Percentiles rank a stretch among this genome's conserved stretches.
Evolutionary conservation across 106 monocot genomes (phyloP).

Genomic region (Platanthera guangdongensis): DNA sequence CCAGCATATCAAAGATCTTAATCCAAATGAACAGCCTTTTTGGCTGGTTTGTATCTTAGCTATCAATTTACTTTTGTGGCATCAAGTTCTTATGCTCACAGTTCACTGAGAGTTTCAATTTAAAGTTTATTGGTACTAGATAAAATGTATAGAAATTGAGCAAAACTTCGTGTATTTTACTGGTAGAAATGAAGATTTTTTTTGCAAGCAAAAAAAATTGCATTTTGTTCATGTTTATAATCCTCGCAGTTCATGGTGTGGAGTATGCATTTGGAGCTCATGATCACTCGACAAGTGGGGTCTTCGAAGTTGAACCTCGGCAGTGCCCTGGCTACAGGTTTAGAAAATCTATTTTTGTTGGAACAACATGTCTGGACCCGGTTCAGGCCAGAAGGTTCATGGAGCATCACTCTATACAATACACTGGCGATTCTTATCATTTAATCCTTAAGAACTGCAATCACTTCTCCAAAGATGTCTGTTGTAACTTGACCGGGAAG

Average conservation of each 20-base stretch:
- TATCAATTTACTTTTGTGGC: no score
- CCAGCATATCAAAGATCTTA: no score
- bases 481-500: slow-evolving; percentile 47
- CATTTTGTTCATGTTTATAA: slow-evolving; percentile 6
- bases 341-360: slow-evolving; percentile 43
- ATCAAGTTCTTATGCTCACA: no score
- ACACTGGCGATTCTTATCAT: slow-evolving; percentile 55
- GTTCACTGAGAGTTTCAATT: no score
- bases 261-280: slow-evolving; percentile 73
- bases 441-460: slow-evolving; percentile 64
- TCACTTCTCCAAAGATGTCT: slow-evolving; percentile 54
- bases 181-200: neutral
- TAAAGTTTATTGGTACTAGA: neutral
- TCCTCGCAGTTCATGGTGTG: slow-evolving; percentile 48
- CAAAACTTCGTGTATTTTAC: neutral
- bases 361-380: slow-evolving; percentile 46
- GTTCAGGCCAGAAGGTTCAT: slow-evolving; percentile 44
- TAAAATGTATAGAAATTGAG: neutral
- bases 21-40: no score
- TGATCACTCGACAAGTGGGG: slow-evolving; percentile 55
- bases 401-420: slow-evolving; percentile 39
- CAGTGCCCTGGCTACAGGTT: slow-evolving; percentile 53
- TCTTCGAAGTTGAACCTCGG: slow-evolving; percentile 57
- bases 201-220: neutral
- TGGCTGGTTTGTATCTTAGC: no score